Conservation (phyloP, 225 moss, liverwort and hornwort species). For the Physcomitrellopsis africana region DNA sequence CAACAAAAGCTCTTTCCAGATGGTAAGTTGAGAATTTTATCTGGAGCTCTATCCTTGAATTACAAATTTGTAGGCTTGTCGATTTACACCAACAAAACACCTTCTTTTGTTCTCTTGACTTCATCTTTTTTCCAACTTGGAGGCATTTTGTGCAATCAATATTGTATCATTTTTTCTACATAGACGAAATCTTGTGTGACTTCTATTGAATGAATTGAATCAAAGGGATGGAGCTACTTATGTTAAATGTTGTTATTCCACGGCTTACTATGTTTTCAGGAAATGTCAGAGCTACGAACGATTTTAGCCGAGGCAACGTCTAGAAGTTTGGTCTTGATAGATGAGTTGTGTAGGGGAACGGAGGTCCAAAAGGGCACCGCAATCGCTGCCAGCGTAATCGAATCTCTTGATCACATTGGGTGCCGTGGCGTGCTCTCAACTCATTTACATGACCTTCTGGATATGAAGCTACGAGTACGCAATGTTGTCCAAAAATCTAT, state of each 20-base stretch:
- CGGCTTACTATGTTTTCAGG: conserved; percentile 38
- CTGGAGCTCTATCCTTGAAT: conserved; percentile 16
- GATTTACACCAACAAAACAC: no score
- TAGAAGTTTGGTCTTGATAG: conserved; percentile 82
- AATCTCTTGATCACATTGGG: conserved; percentile 76
- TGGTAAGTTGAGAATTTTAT: conserved; percentile 43
- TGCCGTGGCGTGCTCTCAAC: conserved; percentile 94
- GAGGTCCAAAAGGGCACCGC: conserved; percentile 96
- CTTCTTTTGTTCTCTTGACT: no score
- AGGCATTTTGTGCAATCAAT: no score
- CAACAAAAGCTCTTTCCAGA: conserved; percentile 95
- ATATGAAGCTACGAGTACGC: conserved; percentile 71
- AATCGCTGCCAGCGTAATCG: conserved; percentile 92
- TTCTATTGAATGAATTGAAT: not conserved
- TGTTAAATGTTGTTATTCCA: not conserved
- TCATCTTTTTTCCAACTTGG: no score
- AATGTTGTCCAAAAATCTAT: conserved; percentile 84
- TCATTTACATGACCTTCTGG: conserved; percentile 90
- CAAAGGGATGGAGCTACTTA: not conserved
- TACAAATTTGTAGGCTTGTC: not conserved
- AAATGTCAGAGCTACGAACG: conserved; percentile 96
- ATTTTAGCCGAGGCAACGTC: conserved; percentile 77
- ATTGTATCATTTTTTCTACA: not conserved
- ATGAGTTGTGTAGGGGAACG: conserved; percentile 94
- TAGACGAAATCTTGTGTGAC: not conserved